phyloP scores from a whole-genome alignment of 1,284 basidiomycete genomes.

The Austroboletus novae-zelandiae region DNA sequence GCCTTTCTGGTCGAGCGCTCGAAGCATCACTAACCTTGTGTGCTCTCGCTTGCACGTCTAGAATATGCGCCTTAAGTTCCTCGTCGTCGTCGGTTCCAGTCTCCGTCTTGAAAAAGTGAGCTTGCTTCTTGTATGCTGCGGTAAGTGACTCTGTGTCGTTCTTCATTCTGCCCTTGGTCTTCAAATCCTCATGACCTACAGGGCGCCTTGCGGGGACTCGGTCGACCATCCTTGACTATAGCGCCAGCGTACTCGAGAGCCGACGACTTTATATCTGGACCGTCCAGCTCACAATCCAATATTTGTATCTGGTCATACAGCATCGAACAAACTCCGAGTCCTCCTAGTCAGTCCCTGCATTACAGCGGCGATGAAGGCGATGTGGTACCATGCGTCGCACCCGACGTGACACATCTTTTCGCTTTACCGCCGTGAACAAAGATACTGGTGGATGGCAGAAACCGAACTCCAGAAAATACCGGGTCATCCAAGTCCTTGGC shows the following conservation, averaged over 20 bases:
- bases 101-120: slow-evolving; percentile 23
- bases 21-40: slow-evolving; percentile 12
- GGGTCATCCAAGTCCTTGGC: no score
- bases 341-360: no score
- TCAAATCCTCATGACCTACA: slow-evolving; percentile 3
- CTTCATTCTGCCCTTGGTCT: background rate
- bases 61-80: slow-evolving; percentile 18
- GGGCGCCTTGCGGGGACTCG: background rate
- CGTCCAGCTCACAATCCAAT: no score
- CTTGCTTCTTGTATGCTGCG: slow-evolving; percentile 14
- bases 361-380: no score
- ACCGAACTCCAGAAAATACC: no score
- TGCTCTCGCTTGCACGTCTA: slow-evolving; percentile 17
- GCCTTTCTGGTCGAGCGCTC: background rate
- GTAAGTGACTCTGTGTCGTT: background rate
- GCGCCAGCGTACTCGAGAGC: background rate
- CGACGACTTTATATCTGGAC: slow-evolving; percentile 3
- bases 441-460: no score
- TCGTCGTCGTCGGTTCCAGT: slow-evolving; percentile 20
- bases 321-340: no score
- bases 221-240: slow-evolving; percentile 6
- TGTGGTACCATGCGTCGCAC: no score
- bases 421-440: no score
- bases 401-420: no score
- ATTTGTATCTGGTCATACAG: no score